A percentile compares a stretch with the other conserved stretches of the same genome.
Evolutionary conservation across 2,329 filamentous ascomycete genomes (phyloP).

Genomic region (Peltaster fructicola): DNA sequence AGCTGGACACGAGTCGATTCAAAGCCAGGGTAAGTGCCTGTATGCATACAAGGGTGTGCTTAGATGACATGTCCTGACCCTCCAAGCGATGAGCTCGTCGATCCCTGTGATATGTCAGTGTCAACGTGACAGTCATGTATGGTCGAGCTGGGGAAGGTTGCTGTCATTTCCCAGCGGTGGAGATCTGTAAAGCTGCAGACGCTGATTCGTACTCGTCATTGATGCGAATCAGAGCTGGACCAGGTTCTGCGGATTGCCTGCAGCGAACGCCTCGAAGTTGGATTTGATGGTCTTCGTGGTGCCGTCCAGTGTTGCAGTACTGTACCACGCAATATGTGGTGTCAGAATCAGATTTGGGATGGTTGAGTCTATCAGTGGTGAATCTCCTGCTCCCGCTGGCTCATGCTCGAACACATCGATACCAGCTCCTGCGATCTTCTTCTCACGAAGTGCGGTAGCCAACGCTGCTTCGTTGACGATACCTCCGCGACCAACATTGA

Average conservation of each 20-base stretch:
- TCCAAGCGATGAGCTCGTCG: too few species aligned
- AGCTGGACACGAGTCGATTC: too few species aligned
- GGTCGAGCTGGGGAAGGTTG: too few species aligned
- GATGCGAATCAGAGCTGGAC: conserved; percentile 12
- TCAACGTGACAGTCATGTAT: too few species aligned
- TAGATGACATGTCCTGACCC: too few species aligned
- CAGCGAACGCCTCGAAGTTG: conserved; percentile 30
- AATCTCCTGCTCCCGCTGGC: conserved; percentile 27
- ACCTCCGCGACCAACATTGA: conserved; percentile 33
- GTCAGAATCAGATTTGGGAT: conserved; percentile 33
- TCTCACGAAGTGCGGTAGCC: conserved; percentile 26
- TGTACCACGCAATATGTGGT: conserved; percentile 37
- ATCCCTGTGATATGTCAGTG: too few species aligned
- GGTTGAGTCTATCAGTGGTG: conserved; percentile 26
- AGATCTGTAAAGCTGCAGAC: too few species aligned
- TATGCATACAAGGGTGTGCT: too few species aligned
- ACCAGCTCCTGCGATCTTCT: conserved; percentile 30
- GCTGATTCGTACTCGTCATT: too few species aligned
- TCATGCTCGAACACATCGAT: conserved; percentile 34
- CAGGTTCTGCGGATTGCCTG: conserved; percentile 23
- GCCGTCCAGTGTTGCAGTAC: conserved; percentile 29
- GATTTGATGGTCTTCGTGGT: conserved; percentile 26
- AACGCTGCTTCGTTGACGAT: conserved; percentile 34
- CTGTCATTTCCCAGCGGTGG: too few species aligned
- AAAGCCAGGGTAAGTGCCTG: too few species aligned